Percentiles rank a stretch among this genome's conserved stretches.
Conservation (phyloP, 73 alveolate genomes). For the Paramecium pentaurelia region DNA sequence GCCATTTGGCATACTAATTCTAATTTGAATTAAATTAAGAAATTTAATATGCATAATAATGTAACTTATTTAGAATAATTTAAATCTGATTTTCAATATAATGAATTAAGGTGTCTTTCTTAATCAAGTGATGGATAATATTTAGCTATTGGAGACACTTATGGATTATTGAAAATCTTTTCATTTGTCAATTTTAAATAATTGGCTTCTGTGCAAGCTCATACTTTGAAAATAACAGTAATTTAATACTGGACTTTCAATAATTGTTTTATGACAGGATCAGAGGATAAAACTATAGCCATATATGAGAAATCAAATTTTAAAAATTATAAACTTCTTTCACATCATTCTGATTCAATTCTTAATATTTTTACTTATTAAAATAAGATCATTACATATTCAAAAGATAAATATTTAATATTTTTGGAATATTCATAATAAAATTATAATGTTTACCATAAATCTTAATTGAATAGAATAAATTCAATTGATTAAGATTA, state of each 20-base stretch:
- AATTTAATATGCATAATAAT: background rate
- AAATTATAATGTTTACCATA: background rate
- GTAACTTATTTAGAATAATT: background rate
- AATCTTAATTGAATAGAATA: background rate
- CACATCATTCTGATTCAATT: background rate
- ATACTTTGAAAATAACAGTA: background rate
- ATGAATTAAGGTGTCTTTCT: background rate
- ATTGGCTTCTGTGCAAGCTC: background rate
- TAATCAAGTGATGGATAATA: background rate
- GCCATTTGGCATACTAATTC: background rate
- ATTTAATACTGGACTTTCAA: background rate
- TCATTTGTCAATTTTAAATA: background rate
- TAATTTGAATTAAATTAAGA: background rate
- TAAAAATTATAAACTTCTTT: background rate
- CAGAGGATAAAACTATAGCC: background rate
- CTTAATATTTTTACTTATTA: background rate
- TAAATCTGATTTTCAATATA: background rate
- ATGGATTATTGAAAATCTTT: background rate
- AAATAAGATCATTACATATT: background rate
- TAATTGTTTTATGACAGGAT: background rate
- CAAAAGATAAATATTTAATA: background rate
- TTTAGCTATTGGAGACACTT: background rate
- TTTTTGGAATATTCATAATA: background rate
- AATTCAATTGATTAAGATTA: background rate
- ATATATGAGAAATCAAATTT: background rate